A percentile compares a stretch with the other conserved stretches of the same genome.
These are phyloP conservation scores for Cystobasidium onofrii DNA, from an alignment of 768 basidiomycete species.

Conservation along the genomic window DNA sequence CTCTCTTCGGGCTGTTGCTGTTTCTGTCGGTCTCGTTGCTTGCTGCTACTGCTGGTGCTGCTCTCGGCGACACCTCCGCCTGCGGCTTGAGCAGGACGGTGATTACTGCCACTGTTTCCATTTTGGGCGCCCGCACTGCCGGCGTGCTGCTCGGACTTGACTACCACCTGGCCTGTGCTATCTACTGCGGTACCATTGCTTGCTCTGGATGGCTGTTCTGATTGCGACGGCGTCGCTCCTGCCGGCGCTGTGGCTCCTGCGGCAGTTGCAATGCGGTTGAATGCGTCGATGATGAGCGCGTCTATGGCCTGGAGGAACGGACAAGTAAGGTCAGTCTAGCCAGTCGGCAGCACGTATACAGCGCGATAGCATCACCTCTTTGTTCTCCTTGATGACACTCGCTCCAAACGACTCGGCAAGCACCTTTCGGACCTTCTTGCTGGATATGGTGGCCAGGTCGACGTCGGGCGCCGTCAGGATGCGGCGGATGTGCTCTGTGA, in stretches of 20 bases:
- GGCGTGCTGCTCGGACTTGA: neutral
- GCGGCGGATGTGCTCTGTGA: constrained; percentile 50
- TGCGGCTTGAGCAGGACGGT: neutral
- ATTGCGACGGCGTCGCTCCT: neutral
- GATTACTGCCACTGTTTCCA: neutral
- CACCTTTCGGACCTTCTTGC: constrained; percentile 77
- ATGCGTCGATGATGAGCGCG: constrained; percentile 20
- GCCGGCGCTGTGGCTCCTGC: neutral
- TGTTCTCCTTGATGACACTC: constrained; percentile 12
- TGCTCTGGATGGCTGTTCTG: neutral
- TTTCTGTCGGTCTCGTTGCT: neutral
- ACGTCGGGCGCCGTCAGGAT: constrained; percentile 70
- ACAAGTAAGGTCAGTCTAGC: neutral
- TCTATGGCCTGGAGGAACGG: constrained; percentile 19
- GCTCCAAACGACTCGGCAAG: constrained; percentile 44
- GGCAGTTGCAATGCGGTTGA: constrained; percentile 21
- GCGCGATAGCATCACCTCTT: constrained; percentile 26
- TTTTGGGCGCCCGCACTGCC: too few relatives aligned
- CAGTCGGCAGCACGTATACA: too few relatives aligned
- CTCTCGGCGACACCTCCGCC: neutral
- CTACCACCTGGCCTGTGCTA: neutral
- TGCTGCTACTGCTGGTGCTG: neutral
- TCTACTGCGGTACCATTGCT: neutral
- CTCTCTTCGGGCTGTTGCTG: constrained; percentile 11
- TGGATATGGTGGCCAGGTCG: constrained; percentile 70